phyloP scores from a whole-genome alignment of 1,139 yeast species.

The Debaryomyces robertsiae region DNA sequence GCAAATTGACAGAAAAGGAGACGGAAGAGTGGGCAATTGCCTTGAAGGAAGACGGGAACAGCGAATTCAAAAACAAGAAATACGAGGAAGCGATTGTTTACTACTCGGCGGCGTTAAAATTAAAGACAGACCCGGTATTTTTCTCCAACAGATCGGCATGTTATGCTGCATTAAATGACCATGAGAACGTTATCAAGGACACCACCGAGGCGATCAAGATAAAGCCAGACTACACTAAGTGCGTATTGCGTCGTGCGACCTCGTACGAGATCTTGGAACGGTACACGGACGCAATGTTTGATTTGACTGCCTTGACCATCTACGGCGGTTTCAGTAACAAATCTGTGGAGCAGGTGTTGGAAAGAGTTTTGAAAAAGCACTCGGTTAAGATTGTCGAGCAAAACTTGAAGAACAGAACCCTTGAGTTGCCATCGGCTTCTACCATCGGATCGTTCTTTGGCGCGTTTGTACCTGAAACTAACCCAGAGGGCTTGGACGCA shows the following conservation, averaged over 20 bases:
- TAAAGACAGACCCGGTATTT: conserved; percentile 81
- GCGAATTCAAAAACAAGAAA: conserved; percentile 69
- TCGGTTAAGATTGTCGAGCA: conserved; percentile 68
- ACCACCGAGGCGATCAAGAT: conserved; percentile 82
- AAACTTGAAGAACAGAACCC: conserved; percentile 52
- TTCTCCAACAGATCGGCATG: conserved; percentile 96
- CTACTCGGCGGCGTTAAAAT: conserved; percentile 75
- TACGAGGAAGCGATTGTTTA: conserved; percentile 72
- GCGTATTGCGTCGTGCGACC: conserved; percentile 74
- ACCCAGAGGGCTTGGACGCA: conserved; percentile 54
- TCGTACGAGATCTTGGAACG: conserved; percentile 82
- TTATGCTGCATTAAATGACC: conserved; percentile 77
- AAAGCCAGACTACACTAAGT: conserved; percentile 89
- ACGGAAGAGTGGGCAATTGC: conserved; percentile 72
- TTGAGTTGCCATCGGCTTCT: conserved; percentile 79
- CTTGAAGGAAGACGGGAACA: conserved; percentile 89
- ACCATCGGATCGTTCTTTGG: conserved; percentile 86
- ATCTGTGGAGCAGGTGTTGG: conserved; percentile 78
- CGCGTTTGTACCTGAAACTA: conserved; percentile 55
- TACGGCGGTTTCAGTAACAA: conserved; percentile 80
- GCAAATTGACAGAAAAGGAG: conserved; percentile 50
- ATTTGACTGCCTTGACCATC: conserved; percentile 81
- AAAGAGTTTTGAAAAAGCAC: conserved; percentile 81
- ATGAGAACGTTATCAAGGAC: conserved; percentile 82
- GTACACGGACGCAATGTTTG: conserved; percentile 86